phyloP scores from a whole-genome alignment of 2,329 filamentous ascomycete species.

The Hawksworthiomyces lignivorus region DNA sequence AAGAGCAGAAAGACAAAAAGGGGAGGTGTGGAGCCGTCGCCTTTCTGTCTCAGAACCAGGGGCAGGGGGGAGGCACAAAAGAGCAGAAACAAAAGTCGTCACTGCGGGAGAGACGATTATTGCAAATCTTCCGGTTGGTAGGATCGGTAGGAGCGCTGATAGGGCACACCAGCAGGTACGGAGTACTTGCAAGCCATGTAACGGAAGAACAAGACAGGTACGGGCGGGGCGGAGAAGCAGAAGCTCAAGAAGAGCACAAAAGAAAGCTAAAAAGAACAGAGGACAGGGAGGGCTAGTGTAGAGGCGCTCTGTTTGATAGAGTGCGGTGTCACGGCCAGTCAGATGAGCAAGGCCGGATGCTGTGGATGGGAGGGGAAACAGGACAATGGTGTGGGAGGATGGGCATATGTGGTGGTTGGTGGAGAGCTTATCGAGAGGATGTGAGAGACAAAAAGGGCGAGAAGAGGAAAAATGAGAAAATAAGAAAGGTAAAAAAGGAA shows the following conservation, averaged over 20 bases:
- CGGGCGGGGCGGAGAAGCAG: background rate
- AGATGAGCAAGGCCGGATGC: constrained; percentile 4
- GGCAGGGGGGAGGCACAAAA: constrained; percentile 7
- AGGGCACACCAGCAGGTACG: background rate
- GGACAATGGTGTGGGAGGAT: no score
- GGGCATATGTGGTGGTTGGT: no score
- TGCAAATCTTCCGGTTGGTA: constrained; percentile 4
- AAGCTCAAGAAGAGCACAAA: no score
- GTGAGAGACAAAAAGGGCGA: no score
- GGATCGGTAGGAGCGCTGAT: background rate
- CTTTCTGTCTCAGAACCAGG: constrained; percentile 9
- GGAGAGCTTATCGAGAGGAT: no score
- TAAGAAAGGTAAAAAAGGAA: no score
- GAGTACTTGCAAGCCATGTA: no score
- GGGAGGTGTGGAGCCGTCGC: no score
- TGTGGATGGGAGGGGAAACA: no score
- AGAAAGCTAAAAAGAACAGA: no score
- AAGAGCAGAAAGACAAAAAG: background rate
- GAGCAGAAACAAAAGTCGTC: background rate
- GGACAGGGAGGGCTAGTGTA: no score
- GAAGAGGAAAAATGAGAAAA: no score
- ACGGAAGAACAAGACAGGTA: background rate
- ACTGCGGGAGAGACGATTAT: background rate
- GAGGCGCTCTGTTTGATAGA: background rate
- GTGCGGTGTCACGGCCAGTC: background rate